A percentile compares a stretch with the other conserved stretches of the same genome.
These are phyloP conservation scores for Oryza officinalis DNA, from an alignment of 176 grass and related monocot genomes.

Conservation along the genomic window DNA sequence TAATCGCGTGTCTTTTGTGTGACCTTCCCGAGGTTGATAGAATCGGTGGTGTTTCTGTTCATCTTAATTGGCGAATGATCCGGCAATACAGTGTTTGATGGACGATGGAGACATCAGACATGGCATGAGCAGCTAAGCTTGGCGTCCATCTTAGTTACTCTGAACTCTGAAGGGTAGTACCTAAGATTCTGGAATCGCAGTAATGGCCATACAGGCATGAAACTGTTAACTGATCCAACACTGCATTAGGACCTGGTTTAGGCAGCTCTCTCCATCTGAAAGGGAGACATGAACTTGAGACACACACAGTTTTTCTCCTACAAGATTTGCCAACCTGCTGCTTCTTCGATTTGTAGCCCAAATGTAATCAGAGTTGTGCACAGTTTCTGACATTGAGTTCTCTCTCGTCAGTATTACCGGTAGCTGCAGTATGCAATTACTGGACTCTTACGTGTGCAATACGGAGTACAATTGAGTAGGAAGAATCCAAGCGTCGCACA, in stretches of 20 bases:
- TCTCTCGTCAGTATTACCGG: not conserved
- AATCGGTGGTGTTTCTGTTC: not conserved
- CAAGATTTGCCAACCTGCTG: slow-evolving; percentile 9
- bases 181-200: not conserved
- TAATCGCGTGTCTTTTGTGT: not conserved
- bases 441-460: not conserved
- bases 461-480: slow-evolving; percentile 20
- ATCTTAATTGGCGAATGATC: not conserved
- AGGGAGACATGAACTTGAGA: not conserved
- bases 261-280: slow-evolving; percentile 3
- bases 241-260: not conserved
- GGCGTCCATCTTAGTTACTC: not conserved
- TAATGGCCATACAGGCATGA: not conserved
- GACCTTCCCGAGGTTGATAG: not conserved
- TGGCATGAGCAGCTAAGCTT: not conserved
- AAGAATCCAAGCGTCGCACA: slow-evolving; percentile 25
- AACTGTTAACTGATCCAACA: not conserved
- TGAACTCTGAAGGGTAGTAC: too few relatives aligned
- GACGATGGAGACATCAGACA: not conserved
- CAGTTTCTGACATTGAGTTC: not conserved
- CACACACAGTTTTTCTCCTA: not conserved
- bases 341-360: not conserved
- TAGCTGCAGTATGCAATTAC: not conserved
- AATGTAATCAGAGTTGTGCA: not conserved
- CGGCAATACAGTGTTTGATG: too few relatives aligned